Percentiles rank a stretch among this genome's conserved stretches.
phyloP scores from a whole-genome alignment of 2,329 filamentous ascomycete species.

The Scytalidium sp. region DNA sequence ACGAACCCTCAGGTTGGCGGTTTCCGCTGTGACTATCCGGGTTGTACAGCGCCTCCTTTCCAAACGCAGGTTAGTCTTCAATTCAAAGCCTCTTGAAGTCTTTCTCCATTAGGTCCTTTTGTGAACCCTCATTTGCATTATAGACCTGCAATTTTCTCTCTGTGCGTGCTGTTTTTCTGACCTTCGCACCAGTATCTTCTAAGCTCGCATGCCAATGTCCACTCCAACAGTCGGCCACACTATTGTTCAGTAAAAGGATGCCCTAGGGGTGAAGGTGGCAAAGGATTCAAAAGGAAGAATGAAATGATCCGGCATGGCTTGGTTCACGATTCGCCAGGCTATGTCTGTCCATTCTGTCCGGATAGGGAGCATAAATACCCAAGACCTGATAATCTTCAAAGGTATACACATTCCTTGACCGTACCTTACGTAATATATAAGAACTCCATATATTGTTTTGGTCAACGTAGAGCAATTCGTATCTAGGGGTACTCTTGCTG shows the following conservation, averaged over 20 bases:
- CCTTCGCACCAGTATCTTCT: conserved; percentile 55
- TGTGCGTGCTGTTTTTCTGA: conserved; percentile 6
- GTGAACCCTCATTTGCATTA: too few species aligned
- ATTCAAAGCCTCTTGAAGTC: neutral
- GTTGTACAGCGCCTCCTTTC: conserved; percentile 71
- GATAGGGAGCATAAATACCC: conserved; percentile 94
- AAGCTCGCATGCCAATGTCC: conserved; percentile 75
- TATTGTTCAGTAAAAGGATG: conserved; percentile 63
- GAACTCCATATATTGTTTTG: conserved; percentile 1
- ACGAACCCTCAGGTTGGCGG: conserved; percentile 50
- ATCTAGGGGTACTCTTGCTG: conserved; percentile 2
- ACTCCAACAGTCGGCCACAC: conserved; percentile 63
- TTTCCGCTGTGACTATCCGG: conserved; percentile 58
- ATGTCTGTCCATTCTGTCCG: conserved; percentile 93
- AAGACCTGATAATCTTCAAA: conserved; percentile 90
- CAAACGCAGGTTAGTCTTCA: conserved; percentile 59
- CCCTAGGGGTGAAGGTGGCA: conserved; percentile 60
- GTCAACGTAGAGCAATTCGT: too few species aligned
- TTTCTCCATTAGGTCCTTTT: too few species aligned
- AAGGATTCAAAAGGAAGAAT: conserved; percentile 70
- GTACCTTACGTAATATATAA: neutral
- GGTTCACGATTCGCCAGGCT: conserved; percentile 91
- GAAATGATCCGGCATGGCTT: conserved; percentile 77
- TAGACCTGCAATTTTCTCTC: too few species aligned
- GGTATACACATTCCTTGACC: conserved; percentile 50